Evolutionary conservation across 1,139 yeast genomes (phyloP), one percentile per base, ranked within the genome.

Genomic region (Magnusiomyces sp.): DNA sequence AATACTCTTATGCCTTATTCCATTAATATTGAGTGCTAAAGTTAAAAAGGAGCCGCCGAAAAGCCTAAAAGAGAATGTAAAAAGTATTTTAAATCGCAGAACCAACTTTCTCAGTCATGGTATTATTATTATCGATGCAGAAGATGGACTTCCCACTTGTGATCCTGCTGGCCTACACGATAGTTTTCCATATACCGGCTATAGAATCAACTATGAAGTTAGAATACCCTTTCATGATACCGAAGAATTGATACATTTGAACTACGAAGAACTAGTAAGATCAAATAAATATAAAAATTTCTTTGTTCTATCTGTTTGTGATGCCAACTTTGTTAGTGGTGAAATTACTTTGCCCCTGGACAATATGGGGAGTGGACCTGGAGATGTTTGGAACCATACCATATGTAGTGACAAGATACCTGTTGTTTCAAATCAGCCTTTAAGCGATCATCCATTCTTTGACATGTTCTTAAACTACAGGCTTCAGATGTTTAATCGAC

Each of bases 401-500:
- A 16, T 42, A 16, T 42, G 45, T 27, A 42, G 45, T 19, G 45
- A 42, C 23, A 16, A 31, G 5, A 42, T 42, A 31, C 45, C 45
- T 10, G 19, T 23, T 16, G 29, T 11, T 19, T 7, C 13, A 13
- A 39, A 20, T 14, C 13, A 11, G 13, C 13, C 16, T 37, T 10
- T 19, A 11, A 23, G 23, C 14, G 14, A 10, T 10, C 45, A 42
- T 14, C 45, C 45, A 2, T 42, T 31, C 17, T 42, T 16, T 32
- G 45, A 42, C 38, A 42, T 42, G 45, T 42, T 42, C 31, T 33
- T 42, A 5, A 42, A 42, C 14, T 10, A 23, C 11, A 14, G 45
- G 14, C 19, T 33, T 32, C 37, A 32, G 20, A 13, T 42, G 31
- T 17, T 23, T 32, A 27, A 42, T 16, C 37, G 29, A 9, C n/a